phyloP scores from a whole-genome alignment of 78 protist species.

The Ministeria vibrans region DNA sequence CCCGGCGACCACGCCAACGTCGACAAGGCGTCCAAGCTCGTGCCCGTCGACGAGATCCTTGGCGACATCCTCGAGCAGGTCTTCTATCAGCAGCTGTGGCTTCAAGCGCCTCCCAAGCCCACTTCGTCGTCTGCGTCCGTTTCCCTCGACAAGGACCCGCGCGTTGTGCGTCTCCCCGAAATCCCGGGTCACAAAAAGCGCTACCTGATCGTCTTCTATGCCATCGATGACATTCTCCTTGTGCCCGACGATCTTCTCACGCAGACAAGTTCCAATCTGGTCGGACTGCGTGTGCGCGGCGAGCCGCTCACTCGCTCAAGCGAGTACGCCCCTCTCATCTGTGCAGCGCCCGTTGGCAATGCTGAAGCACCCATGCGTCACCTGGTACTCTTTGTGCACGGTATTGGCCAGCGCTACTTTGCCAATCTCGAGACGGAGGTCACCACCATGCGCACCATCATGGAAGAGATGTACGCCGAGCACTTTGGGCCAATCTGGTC shows the following conservation, averaged over 20 bases:
- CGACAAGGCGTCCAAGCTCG: too few species aligned
- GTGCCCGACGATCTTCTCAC: background rate
- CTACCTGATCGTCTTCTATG: background rate
- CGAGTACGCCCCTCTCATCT: background rate
- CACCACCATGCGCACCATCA: background rate
- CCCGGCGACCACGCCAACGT: too few species aligned
- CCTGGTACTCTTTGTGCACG: constrained; percentile 10
- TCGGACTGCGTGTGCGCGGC: background rate
- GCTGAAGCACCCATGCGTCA: background rate
- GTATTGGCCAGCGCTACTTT: constrained; percentile 17
- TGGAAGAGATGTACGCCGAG: background rate
- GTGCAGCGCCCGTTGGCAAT: background rate
- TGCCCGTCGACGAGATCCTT: too few species aligned
- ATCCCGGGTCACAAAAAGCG: too few species aligned
- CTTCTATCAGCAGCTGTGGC: too few species aligned
- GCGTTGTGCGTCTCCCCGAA: too few species aligned
- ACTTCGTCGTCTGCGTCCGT: too few species aligned
- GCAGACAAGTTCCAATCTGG: background rate
- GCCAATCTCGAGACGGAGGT: background rate
- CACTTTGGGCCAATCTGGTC: background rate
- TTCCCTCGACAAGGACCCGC: too few species aligned
- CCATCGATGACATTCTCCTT: background rate
- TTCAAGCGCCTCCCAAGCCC: too few species aligned
- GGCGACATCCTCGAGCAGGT: too few species aligned
- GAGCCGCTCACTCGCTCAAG: background rate